Evolutionary conservation across 306 rosid genomes (phyloP), one percentile per base, ranked within the genome.

Genomic region (Cicer bijugum): DNA sequence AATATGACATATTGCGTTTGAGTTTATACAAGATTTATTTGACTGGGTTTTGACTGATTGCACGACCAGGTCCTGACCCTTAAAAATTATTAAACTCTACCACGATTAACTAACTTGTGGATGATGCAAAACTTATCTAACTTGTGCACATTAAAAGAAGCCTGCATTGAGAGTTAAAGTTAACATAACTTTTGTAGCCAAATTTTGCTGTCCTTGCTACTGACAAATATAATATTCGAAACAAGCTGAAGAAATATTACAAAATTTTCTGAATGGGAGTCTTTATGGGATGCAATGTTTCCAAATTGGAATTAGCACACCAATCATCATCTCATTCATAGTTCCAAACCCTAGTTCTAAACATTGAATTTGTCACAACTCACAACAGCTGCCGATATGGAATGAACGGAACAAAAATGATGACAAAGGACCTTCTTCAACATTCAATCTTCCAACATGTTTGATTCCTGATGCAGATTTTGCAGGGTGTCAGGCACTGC

Each of bases 401-500:
- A 65, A 69, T 71, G 71, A 71, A 51, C 10, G 9, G 7, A 12
- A 12, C 35, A 65, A n/a, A 16, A 43, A 77, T 37, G 14, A 69
- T 37, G 40, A 47, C 38, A 17, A 44, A 50, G 63, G 40, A 71
- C 47, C 73, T 74, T 66, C 73, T 74, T 66, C 75, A 68, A 63
- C 6, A 61, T 69, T 79, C 87, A 80, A 64, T 73, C 83, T 57
- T 77, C 80, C 82, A 52, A 53, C 79, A 67, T 67, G 69, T 56
- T 48, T 60, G 81, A 64, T 40, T 77, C 43, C 11, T 12, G 56
- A 65, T 66, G 83, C 83, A 90, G 74, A 85, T 83, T 70, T 71
- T 78, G 44, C 44, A 89, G 74, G 73, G 86, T 67, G 14, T 77
- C 73, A 28, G 90, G 91, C 77, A 88, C 89, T 11, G 82, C 77